Evolutionary conservation across 192 early-diverging fungal genomes (phyloP).

Genomic region (Dispira simplex): DNA sequence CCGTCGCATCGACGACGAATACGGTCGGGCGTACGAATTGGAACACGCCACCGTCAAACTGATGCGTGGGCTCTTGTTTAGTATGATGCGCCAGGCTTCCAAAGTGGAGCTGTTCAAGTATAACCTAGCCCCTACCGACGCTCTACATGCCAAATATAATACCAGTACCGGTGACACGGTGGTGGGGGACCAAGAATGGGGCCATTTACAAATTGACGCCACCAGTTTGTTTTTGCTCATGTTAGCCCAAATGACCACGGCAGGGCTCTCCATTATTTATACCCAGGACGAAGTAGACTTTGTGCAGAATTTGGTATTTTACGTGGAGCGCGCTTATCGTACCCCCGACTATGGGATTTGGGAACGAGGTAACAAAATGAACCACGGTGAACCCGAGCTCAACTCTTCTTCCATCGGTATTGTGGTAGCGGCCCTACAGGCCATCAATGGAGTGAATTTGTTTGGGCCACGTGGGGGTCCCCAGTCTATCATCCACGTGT

Average conservation of each 20-base stretch:
- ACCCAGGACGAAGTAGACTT: constrained; percentile 76
- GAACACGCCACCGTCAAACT: constrained; percentile 74
- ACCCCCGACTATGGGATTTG: constrained; percentile 82
- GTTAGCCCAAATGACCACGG: constrained; percentile 71
- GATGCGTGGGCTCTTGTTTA: constrained; percentile 68
- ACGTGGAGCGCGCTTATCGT: constrained; percentile 69
- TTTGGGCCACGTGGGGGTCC: constrained; percentile 69
- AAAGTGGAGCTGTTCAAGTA: constrained; percentile 78
- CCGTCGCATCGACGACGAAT: constrained; percentile 68
- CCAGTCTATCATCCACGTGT: constrained; percentile 59
- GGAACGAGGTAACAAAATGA: constrained; percentile 80
- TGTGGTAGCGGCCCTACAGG: constrained; percentile 68
- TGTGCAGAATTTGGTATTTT: constrained; percentile 79
- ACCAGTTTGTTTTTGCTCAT: constrained; percentile 66
- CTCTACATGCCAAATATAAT: constrained; percentile 84
- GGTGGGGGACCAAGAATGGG: constrained; percentile 72
- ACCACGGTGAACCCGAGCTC: constrained; percentile 72
- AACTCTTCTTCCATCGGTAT: constrained; percentile 83
- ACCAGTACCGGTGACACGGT: constrained; percentile 71
- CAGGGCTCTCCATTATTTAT: constrained; percentile 55
- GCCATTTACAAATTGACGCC: constrained; percentile 80
- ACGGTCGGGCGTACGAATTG: constrained; percentile 65
- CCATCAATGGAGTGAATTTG: constrained; percentile 74
- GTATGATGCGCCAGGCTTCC: constrained; percentile 67
- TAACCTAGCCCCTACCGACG: constrained; percentile 50